Conservation (phyloP, 768 basidiomycete genomes). For the Lentinus tigrinus region DNA sequence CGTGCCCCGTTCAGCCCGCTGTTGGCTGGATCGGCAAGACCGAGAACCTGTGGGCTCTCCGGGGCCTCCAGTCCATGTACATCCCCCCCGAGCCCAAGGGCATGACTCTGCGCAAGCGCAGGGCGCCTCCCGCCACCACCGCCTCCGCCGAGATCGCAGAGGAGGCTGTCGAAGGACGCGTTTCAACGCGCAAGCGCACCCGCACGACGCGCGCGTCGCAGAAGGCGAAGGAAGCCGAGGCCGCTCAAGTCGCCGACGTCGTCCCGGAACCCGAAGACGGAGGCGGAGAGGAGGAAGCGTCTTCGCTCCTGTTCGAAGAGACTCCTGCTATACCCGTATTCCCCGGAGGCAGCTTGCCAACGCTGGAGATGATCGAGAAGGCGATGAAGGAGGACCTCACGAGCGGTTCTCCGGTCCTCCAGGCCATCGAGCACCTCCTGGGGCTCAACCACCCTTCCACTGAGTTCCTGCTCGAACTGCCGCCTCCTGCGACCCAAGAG, state of each 20-base stretch:
- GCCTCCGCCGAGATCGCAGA: neutral
- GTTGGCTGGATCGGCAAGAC: constrained; percentile 13
- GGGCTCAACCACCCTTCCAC: neutral
- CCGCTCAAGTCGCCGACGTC: neutral
- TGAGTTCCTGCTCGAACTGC: neutral
- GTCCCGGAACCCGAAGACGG: neutral
- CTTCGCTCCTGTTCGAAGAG: neutral
- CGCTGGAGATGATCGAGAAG: neutral
- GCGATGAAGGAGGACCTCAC: neutral
- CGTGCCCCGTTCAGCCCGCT: constrained; percentile 12
- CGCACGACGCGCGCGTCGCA: constrained; percentile 7
- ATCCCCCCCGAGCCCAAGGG: constrained; percentile 11
- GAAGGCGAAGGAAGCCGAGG: neutral
- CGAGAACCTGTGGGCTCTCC: constrained; percentile 12
- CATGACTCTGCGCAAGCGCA: constrained; percentile 19
- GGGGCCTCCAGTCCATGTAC: constrained; percentile 12
- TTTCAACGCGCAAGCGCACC: constrained; percentile 10
- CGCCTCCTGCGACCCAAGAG: neutral
- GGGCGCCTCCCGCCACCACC: neutral
- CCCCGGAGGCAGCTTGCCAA: neutral
- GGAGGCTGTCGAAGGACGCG: neutral
- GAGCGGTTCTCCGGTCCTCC: neutral
- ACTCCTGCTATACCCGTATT: neutral
- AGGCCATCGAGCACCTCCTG: constrained; percentile 1
- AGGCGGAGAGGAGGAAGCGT: neutral